Conservation (phyloP, 2,329 filamentous ascomycete genomes). For the Mycosphaerelloides madeirae region DNA sequence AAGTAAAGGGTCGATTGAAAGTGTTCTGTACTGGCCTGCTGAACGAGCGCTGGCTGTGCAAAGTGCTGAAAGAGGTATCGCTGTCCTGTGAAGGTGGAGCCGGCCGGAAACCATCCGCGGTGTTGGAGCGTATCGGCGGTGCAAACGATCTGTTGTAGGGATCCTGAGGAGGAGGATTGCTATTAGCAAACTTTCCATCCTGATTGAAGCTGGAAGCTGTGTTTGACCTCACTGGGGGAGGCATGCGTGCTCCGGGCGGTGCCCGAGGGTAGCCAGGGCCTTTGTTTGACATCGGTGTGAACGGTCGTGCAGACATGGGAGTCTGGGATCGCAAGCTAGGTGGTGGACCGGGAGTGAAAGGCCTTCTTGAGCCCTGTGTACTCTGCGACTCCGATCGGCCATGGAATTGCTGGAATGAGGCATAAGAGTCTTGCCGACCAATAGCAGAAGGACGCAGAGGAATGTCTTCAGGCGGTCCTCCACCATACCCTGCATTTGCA, state of each 20-base stretch:
- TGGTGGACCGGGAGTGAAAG: constrained; percentile 6
- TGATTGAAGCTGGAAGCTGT: constrained; percentile 14
- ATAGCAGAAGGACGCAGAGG: constrained; percentile 20
- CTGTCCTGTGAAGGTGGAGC: constrained; percentile 19
- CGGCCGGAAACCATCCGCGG: constrained; percentile 23
- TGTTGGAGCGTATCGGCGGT: constrained; percentile 23
- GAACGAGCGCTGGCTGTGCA: constrained; percentile 26
- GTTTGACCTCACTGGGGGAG: constrained; percentile 16
- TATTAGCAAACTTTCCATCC: constrained; percentile 9
- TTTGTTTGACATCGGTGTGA: constrained; percentile 4
- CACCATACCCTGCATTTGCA: constrained; percentile 48
- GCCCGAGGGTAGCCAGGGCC: constrained; percentile 13
- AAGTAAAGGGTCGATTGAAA: not conserved
- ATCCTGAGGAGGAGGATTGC: constrained; percentile 11
- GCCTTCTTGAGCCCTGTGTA: constrained; percentile 11
- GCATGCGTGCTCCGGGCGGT: constrained; percentile 12
- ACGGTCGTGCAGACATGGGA: constrained; percentile 13
- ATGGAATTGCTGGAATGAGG: constrained; percentile 22
- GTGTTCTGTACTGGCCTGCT: constrained; percentile 4
- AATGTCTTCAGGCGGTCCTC: constrained; percentile 16
- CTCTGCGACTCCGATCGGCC: constrained; percentile 15
- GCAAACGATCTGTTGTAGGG: constrained; percentile 12
- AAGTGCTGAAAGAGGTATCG: constrained; percentile 19
- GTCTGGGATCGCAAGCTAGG: constrained; percentile 8
- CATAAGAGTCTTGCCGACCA: constrained; percentile 22